Percentiles rank a stretch among this genome's conserved stretches.
Conservation (phyloP, 2,329 filamentous ascomycete genomes). For the Cyphellophora attinorum region DNA sequence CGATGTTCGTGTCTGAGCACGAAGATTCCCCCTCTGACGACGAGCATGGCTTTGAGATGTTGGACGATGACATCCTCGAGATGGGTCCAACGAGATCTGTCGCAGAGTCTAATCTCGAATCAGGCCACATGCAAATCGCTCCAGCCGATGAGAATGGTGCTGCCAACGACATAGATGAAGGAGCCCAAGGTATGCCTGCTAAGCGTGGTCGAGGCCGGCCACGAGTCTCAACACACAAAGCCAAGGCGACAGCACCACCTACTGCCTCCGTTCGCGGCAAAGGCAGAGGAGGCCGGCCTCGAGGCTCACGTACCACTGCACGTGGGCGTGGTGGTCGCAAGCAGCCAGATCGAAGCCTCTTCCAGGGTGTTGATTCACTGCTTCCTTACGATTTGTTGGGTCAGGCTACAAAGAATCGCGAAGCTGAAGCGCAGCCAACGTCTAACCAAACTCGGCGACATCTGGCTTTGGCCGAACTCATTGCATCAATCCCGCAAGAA, state of each 20-base stretch:
- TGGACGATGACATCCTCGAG: background rate
- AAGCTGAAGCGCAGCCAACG: constrained; percentile 21
- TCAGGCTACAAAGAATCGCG: constrained; percentile 11
- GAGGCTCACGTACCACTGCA: background rate
- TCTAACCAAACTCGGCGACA: constrained; percentile 18
- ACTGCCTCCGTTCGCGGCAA: background rate
- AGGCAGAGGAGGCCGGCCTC: background rate
- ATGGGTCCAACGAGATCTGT: background rate
- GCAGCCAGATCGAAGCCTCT: constrained; percentile 7
- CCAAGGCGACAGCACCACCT: background rate
- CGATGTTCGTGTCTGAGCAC: constrained; percentile 12
- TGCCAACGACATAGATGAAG: background rate
- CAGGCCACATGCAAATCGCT: background rate
- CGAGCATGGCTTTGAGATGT: background rate
- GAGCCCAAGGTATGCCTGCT: background rate
- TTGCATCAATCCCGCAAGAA: constrained; percentile 22
- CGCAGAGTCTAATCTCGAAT: background rate
- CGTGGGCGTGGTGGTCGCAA: constrained; percentile 1
- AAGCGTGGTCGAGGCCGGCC: background rate
- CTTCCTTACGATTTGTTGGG: constrained; percentile 2
- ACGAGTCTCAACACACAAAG: background rate
- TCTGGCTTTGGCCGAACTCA: constrained; percentile 23
- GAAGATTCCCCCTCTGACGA: background rate
- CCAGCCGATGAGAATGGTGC: background rate
- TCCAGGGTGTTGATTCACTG: constrained; percentile 16